A percentile compares a stretch with the other conserved stretches of the same genome.
Evolutionary conservation across 2,329 filamentous ascomycete species (phyloP).

Genomic region (Neospermospora avenae): DNA sequence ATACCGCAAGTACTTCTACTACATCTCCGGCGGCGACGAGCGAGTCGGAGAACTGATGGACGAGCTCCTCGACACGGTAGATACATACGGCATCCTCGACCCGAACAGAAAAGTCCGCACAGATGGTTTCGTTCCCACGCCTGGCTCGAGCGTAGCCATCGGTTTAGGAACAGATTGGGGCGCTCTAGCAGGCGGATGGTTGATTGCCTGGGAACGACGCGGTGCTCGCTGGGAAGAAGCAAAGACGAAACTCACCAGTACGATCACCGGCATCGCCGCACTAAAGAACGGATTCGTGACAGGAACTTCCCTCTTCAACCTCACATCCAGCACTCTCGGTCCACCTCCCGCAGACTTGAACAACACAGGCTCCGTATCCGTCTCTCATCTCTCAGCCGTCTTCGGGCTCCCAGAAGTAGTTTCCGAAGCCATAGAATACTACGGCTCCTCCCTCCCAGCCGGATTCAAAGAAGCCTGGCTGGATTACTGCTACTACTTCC

Average conservation of each 20-base stretch:
- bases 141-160: constrained; percentile 42
- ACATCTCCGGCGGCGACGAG: constrained; percentile 26
- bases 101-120: constrained; percentile 56
- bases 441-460: constrained; percentile 42
- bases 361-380: constrained; percentile 48
- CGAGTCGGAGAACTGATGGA: constrained; percentile 24
- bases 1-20: constrained; percentile 55
- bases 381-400: constrained; percentile 55
- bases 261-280: constrained; percentile 48
- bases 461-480: constrained; percentile 54
- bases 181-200: constrained; percentile 53
- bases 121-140: constrained; percentile 46
- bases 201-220: constrained; percentile 58
- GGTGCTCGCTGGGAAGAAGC: constrained; percentile 52
- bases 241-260: constrained; percentile 46
- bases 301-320: constrained; percentile 50
- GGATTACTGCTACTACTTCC: constrained; percentile 59
- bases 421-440: constrained; percentile 51
- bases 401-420: constrained; percentile 58
- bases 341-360: constrained; percentile 51
- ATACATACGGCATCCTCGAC: constrained; percentile 52
- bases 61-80: constrained; percentile 47
- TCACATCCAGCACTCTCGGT: constrained; percentile 45
- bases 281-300: constrained; percentile 59
- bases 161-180: constrained; percentile 59